Evolutionary conservation across 768 basidiomycete genomes (phyloP).

Genomic region (Psilocybe azurescens): DNA sequence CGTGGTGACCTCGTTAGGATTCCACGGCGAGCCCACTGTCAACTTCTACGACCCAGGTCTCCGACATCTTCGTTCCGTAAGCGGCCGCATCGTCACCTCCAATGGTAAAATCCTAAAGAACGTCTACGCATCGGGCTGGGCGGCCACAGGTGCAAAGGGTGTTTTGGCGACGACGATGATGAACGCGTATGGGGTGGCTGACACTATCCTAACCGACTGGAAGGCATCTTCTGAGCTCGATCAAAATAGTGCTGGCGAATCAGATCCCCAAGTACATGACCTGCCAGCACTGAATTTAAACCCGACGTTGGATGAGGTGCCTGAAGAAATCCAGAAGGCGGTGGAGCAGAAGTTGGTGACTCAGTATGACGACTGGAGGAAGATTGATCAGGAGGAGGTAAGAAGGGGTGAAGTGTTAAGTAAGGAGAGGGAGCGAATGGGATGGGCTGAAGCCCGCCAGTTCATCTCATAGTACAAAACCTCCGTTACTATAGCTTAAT

Average conservation of each 20-base stretch:
- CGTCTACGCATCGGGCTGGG: constrained; percentile 96
- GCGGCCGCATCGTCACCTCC: constrained; percentile 53
- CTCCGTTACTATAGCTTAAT: too few species aligned
- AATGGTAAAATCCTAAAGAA: constrained; percentile 47
- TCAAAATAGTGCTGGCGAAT: constrained; percentile 8
- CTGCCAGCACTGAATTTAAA: constrained; percentile 36
- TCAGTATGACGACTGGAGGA: constrained; percentile 77
- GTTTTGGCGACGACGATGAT: constrained; percentile 95
- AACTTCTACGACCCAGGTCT: constrained; percentile 64
- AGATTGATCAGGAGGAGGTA: constrained; percentile 74
- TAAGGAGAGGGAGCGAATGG: constrained; percentile 82
- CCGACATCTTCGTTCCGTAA: constrained; percentile 58
- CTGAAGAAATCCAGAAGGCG: constrained; percentile 51
- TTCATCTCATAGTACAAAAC: neutral
- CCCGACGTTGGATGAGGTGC: constrained; percentile 50
- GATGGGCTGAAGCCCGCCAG: constrained; percentile 60
- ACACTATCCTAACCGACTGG: constrained; percentile 69
- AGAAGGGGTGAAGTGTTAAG: constrained; percentile 56
- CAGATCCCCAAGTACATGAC: constrained; percentile 18
- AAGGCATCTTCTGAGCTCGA: constrained; percentile 1
- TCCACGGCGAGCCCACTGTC: constrained; percentile 67
- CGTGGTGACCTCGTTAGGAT: constrained; percentile 88
- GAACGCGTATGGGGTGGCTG: constrained; percentile 83
- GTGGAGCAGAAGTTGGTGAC: constrained; percentile 51
- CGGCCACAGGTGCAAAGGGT: constrained; percentile 87